Conservation (phyloP, 345 rosid genomes). For the Stellera chamaejasme region DNA sequence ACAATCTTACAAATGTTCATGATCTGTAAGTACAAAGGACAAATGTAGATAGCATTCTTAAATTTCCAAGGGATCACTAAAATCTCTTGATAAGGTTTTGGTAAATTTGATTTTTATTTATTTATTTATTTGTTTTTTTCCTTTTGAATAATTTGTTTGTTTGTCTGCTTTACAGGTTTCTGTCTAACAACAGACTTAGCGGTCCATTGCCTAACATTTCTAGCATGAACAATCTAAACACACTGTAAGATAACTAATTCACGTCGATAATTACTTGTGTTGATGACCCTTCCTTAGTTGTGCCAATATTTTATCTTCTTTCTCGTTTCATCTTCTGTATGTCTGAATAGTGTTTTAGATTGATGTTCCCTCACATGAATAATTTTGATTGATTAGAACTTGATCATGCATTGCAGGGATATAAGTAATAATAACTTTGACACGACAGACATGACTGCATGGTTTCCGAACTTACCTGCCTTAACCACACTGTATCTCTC, state of each 20-base stretch:
- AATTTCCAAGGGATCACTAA: conserved; percentile 4
- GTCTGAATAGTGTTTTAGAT: not conserved
- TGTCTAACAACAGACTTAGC: conserved; percentile 57
- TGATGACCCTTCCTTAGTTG: not conserved
- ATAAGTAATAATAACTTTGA: conserved; percentile 67
- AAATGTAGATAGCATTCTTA: not conserved
- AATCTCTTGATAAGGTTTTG: not conserved
- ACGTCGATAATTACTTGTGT: no score
- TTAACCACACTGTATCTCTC: conserved; percentile 62
- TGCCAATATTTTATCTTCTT: not conserved
- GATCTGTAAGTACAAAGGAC: conserved; percentile 52
- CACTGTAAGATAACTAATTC: conserved; percentile 44
- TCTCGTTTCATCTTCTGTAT: not conserved
- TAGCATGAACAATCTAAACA: conserved; percentile 39
- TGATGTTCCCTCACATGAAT: not conserved
- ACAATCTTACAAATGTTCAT: conserved; percentile 38
- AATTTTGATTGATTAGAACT: no score
- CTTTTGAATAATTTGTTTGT: no score
- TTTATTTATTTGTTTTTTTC: no score
- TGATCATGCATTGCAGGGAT: conserved; percentile 45
- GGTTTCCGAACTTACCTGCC: conserved; percentile 39
- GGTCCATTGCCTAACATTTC: conserved; percentile 63
- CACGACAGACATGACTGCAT: conserved; percentile 40
- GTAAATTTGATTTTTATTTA: not conserved
- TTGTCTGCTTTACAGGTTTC: conserved; percentile 30